Conservation (phyloP, 305 asterid species). For the Solanum hybrid region DNA sequence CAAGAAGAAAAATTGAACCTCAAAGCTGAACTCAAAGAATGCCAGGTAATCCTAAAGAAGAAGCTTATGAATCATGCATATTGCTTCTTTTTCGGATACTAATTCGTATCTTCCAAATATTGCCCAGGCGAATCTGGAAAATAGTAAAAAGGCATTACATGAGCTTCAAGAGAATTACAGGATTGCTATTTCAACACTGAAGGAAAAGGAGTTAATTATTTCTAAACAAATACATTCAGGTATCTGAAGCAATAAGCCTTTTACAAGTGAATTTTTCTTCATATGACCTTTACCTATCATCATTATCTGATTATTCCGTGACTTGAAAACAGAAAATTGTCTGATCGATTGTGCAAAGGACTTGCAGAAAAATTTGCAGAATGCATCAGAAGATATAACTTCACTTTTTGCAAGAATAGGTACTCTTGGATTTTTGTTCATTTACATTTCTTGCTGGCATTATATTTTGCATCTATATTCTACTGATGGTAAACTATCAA, state of each 20-base stretch:
- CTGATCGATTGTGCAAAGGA: constrained; percentile 59
- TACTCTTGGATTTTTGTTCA: constrained; percentile 14
- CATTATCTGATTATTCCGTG: not conserved
- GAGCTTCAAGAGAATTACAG: constrained; percentile 54
- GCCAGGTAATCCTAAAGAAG: constrained; percentile 43
- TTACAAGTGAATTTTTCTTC: not conserved
- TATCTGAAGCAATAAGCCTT: constrained; percentile 5
- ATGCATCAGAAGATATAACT: constrained; percentile 61
- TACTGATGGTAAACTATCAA: not conserved
- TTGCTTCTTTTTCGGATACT: not conserved
- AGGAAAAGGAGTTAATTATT: constrained; percentile 51
- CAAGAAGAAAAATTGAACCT: constrained; percentile 61
- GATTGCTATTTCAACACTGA: constrained; percentile 36
- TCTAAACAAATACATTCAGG: constrained; percentile 61
- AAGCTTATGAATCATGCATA: constrained; percentile 2
- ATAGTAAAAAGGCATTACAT: constrained; percentile 37
- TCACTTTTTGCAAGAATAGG: constrained; percentile 65
- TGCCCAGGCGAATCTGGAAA: constrained; percentile 45
- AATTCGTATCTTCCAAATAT: constrained; percentile 10
- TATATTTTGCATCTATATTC: not conserved
- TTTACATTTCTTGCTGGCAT: not conserved
- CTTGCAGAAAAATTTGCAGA: constrained; percentile 43
- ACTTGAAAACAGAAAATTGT: constrained; percentile 41
- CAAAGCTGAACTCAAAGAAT: constrained; percentile 53
- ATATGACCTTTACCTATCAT: constrained; percentile 1